These are phyloP conservation scores for Berberis thunbergii DNA, from an alignment of 164 flowering plant genomes.

Conservation along the genomic window DNA sequence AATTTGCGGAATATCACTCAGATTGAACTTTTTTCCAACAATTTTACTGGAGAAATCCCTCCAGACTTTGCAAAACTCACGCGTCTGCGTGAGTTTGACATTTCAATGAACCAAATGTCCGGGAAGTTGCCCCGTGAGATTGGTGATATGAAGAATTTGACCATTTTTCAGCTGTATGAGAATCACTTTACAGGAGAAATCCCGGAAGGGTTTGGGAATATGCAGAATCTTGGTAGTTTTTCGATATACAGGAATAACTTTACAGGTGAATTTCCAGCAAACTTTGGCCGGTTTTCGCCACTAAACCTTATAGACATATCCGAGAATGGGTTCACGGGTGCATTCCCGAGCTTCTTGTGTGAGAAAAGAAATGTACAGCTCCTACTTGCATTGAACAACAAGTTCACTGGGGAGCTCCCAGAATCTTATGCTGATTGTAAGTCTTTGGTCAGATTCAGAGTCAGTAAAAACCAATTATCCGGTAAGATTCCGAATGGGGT, in stretches of 20 bases:
- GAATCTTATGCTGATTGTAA: conserved; percentile 62
- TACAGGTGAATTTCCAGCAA: conserved; percentile 62
- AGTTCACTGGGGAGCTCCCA: conserved; percentile 67
- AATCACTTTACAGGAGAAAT: conserved; percentile 69
- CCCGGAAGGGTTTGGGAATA: conserved; percentile 64
- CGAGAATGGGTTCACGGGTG: conserved; percentile 77
- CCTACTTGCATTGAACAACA: conserved; percentile 67
- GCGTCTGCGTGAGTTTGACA: conserved; percentile 60
- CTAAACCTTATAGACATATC: conserved; percentile 69
- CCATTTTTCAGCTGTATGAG: conserved; percentile 46
- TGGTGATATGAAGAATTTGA: conserved; percentile 48
- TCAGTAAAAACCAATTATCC: conserved; percentile 49
- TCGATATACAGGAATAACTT: conserved; percentile 68
- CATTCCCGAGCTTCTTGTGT: conserved; percentile 68
- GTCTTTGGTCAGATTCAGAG: conserved; percentile 55
- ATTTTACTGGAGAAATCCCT: conserved; percentile 70
- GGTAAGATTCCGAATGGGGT: conserved; percentile 55
- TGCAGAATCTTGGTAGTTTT: conserved; percentile 39
- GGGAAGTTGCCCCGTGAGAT: conserved; percentile 58
- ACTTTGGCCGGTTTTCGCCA: conserved; percentile 69
- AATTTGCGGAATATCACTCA: conserved; percentile 43
- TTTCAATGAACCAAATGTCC: conserved; percentile 52
- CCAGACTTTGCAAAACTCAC: conserved; percentile 48
- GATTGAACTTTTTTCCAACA: conserved; percentile 66
- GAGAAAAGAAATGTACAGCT: conserved; percentile 26